Conservation (phyloP, 2,329 filamentous ascomycete species). For the Fusarium musae region DNA sequence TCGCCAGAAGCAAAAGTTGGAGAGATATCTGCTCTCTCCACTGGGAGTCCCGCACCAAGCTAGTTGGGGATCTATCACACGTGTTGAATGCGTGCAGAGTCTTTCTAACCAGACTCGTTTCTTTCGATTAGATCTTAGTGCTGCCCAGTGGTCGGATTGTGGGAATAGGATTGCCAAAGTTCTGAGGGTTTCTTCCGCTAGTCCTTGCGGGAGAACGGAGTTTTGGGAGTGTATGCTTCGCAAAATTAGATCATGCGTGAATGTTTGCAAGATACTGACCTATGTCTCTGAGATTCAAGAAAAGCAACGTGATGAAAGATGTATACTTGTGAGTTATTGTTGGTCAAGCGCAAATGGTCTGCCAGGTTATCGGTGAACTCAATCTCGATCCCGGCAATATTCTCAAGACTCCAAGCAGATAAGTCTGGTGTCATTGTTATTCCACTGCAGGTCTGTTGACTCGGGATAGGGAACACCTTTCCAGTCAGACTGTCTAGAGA, state of each 20-base stretch:
- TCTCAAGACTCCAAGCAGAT: neutral
- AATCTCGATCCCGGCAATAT: neutral
- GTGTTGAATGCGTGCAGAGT: neutral
- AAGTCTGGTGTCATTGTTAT: rapidly evolving
- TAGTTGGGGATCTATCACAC: rapidly evolving
- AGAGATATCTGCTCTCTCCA: neutral
- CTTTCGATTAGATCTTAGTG: rapidly evolving
- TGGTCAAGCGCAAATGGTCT: rapidly evolving
- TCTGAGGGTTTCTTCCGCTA: rapidly evolving
- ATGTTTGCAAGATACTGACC: rapidly evolving
- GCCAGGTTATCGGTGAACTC: rapidly evolving
- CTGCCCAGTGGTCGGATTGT: rapidly evolving
- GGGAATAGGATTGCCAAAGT: rapidly evolving
- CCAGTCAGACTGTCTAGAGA: rapidly evolving
- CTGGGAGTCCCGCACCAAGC: neutral
- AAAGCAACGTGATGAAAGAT: rapidly evolving
- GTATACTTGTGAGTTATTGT: rapidly evolving
- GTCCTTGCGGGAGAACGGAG: rapidly evolving
- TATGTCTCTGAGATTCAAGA: rapidly evolving
- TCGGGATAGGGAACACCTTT: rapidly evolving
- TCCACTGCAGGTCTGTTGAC: rapidly evolving
- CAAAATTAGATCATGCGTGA: rapidly evolving
- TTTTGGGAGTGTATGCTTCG: neutral
- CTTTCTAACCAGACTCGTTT: neutral
- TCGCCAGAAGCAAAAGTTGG: neutral